Base-by-base conservation (phyloP, 306 rosid species). In the Parietaria judaica region DNA sequence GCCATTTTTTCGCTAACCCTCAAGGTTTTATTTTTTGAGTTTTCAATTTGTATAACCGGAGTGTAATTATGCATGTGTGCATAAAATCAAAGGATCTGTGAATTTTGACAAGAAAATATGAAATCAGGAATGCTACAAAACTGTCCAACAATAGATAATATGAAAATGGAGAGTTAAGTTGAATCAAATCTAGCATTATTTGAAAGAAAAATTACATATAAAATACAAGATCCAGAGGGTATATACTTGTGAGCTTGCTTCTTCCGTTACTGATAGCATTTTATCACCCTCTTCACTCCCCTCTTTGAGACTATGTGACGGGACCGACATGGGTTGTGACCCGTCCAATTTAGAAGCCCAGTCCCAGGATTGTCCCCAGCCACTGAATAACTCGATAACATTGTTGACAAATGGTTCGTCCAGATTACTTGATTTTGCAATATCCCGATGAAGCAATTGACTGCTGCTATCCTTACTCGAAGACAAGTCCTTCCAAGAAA, bases 331-430 rank as follows among this genome's bases (percentile, higher is more conserved):
- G 46, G 72, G 52, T 39, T 58, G 66, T 31, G 68, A 51, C 73
- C 81, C 89, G 23, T 83, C 96, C 68, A 90, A 69, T 72, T 79
- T 91, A 63, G 83, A 78, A 60, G 81, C 79, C 96, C 96, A 90
- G 71, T 71, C 78, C 97, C 97, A 87, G 43, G 81, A 85, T 80
- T 91, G 89, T 74, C 85, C 96, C 63, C 79, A 85, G 61, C 89
- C 95, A 75, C 92, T 75, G 79, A 88, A 91, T 70, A 91, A 92
- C 77, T 91, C 98, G 60, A 91, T 74, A 76, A 83, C 81, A 72
- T 95, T 91, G 67, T 83, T 78, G 61, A 87, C 91, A 85, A 85
- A 90, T 69, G 79, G 77, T 58, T 78, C 83, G 61, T 67, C 77
- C 74, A 68, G 74, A 66, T 74, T 74, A 65, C 52, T 70, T 79